phyloP scores from a whole-genome alignment of 768 basidiomycete genomes.

The Leccinum variicolor region DNA sequence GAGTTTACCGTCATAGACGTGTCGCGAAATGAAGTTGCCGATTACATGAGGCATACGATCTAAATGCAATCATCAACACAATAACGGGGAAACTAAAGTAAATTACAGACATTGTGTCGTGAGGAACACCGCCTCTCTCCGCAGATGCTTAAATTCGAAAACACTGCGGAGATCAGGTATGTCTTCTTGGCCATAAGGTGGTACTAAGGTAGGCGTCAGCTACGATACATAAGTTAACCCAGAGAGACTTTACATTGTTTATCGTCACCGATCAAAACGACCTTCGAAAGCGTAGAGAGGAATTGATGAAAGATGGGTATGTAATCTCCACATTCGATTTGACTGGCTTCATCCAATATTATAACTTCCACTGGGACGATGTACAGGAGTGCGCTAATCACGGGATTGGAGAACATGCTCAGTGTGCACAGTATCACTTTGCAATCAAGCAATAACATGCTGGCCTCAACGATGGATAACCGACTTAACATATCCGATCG shows the following conservation, averaged over 20 bases:
- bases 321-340: slow-evolving; percentile 42
- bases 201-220: slow-evolving; percentile 45
- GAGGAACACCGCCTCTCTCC: slow-evolving; percentile 46
- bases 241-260: slow-evolving; percentile 32
- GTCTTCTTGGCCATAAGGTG: slow-evolving; percentile 75
- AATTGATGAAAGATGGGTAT: slow-evolving; percentile 34
- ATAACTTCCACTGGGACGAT: slow-evolving; percentile 36
- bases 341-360: slow-evolving; percentile 47
- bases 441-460: slow-evolving; percentile 25
- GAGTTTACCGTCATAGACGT: slow-evolving; percentile 60
- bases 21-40: slow-evolving; percentile 63
- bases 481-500: slow-evolving; percentile 31
- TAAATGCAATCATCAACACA: slow-evolving; percentile 24
- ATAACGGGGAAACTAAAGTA: background rate
- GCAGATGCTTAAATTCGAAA: slow-evolving; percentile 68
- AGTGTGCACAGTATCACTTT: slow-evolving; percentile 47
- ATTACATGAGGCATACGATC: slow-evolving; percentile 83
- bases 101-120: slow-evolving; percentile 65
- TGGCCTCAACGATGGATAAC: slow-evolving; percentile 9
- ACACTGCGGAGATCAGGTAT: slow-evolving; percentile 62
- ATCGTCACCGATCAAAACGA: slow-evolving; percentile 41
- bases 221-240: background rate
- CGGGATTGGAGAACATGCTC: slow-evolving; percentile 40
- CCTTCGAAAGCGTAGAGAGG: slow-evolving; percentile 25
- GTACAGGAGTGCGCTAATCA: slow-evolving; percentile 12